A percentile compares a stretch with the other conserved stretches of the same genome.
Conservation (phyloP, 2,329 filamentous ascomycete genomes). For the Chrysosporium queenslandicum region DNA sequence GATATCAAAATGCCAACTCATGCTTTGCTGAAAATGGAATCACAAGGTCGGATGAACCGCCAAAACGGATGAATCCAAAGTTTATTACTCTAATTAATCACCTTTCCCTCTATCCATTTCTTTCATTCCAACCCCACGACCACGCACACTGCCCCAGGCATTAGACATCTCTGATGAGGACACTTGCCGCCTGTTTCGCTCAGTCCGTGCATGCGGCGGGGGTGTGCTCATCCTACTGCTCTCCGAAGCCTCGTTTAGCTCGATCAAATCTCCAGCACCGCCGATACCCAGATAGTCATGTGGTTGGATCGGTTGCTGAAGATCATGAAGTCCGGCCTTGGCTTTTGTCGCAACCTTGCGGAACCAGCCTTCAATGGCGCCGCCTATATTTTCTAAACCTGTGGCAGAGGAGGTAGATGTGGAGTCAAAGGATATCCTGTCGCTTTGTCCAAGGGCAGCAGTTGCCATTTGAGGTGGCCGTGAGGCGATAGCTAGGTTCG, state of each 20-base stretch:
- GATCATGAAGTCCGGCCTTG: constrained; percentile 31
- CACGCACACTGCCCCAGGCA: background rate
- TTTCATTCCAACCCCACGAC: background rate
- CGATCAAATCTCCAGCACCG: constrained; percentile 36
- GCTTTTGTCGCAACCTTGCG: constrained; percentile 58
- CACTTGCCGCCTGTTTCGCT: background rate
- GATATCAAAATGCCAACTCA: constrained; percentile 1
- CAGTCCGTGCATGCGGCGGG: background rate
- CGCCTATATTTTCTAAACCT: constrained; percentile 69
- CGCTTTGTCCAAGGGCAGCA: constrained; percentile 17
- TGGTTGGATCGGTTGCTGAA: constrained; percentile 25
- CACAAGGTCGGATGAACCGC: no score
- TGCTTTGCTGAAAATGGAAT: no score
- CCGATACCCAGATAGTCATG: constrained; percentile 21
- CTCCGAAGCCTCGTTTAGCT: constrained; percentile 32
- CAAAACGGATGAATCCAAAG: background rate
- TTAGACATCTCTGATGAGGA: background rate
- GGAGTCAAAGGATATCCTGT: constrained; percentile 30
- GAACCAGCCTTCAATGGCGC: constrained; percentile 83
- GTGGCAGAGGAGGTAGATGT: constrained; percentile 28
- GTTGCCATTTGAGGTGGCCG: constrained; percentile 31
- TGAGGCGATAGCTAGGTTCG: constrained; percentile 61
- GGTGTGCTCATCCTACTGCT: constrained; percentile 4
- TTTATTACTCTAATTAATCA: background rate
- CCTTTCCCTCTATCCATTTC: background rate